phyloP scores from a whole-genome alignment of 176 grass and related monocot species.

The Lolium perenne region DNA sequence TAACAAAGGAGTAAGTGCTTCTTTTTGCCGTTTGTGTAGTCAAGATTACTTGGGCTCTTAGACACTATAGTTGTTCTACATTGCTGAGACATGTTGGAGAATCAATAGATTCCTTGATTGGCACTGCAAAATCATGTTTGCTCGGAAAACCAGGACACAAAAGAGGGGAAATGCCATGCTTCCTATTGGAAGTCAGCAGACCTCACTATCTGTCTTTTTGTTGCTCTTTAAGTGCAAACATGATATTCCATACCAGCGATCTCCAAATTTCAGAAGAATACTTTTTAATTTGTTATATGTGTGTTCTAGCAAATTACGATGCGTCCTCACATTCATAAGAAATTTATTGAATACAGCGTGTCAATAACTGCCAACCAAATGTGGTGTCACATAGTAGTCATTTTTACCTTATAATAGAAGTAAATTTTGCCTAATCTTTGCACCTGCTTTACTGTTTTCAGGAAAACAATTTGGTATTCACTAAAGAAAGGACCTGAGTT shows the following conservation, averaged over 20 bases:
- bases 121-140: background rate
- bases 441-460: constrained; percentile 46
- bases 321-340: background rate
- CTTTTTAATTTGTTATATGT: background rate
- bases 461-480: constrained; percentile 77
- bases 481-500: constrained; percentile 91
- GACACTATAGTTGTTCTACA: background rate
- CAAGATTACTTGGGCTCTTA: background rate
- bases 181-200: background rate
- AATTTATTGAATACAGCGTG: background rate
- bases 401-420: background rate
- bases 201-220: background rate
- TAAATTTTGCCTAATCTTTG: constrained; percentile 7
- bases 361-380: background rate
- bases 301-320: background rate
- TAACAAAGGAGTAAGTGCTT: constrained; percentile 72
- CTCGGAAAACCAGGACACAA: background rate
- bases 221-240: background rate
- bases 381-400: background rate
- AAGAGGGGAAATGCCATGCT: background rate
- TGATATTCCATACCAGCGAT: background rate
- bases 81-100: background rate
- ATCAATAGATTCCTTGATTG: background rate
- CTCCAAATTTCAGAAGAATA: background rate
- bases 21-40: constrained; percentile 29